Evolutionary conservation across 2,329 filamentous ascomycete genomes (phyloP), one percentile per base, ranked within the genome.

Genomic region (Fusarium goolgardi): DNA sequence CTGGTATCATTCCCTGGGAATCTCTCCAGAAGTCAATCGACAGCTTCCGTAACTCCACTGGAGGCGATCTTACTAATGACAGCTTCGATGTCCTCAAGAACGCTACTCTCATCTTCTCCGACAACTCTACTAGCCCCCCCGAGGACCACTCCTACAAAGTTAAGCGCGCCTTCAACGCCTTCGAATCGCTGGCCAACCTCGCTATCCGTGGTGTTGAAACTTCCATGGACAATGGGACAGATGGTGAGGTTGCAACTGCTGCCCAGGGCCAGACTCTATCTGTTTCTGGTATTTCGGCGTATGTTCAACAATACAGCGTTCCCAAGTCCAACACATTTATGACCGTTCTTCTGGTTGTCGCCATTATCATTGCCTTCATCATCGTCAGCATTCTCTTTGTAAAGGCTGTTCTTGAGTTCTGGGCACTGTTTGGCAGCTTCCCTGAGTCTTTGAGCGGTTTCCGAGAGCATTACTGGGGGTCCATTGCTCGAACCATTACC

Each of bases 401-500:
- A 80, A 99, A 98, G 83, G 89, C 97, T 59, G 88, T 97, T 52
- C 87, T 99, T 51, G 96, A 98, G 80, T 83, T 88, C 39, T 97
- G 95, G 93, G 91, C 94, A 18, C 83, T 97, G n/a, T 95, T 92
- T 70, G 94, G 91, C 68, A 92, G 84, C 63, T 96, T 98, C 76
- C 94, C 96, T 15, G 85, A 93, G 75, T 86, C 87, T 35, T 86
- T 98, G 59, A 83, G 88, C 18, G 90, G 91, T 45, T 98, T 98
- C 86, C 91, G 96, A 70, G 92, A 97, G 81, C 92, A 97, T 78
- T 98, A 98, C 83, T 98, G 96, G 96, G 91, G 92, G 70, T 89
- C 94, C 56, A 90, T 99, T 77, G 92, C 91, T 45, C 92, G 95
- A 64, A 91, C 94, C 18, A 91, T 98, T 74, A 97, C 94, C 43